Percentiles rank a stretch among this genome's conserved stretches.
Conservation (phyloP, 2,329 filamentous ascomycete species). For the Beauveria caledonica region DNA sequence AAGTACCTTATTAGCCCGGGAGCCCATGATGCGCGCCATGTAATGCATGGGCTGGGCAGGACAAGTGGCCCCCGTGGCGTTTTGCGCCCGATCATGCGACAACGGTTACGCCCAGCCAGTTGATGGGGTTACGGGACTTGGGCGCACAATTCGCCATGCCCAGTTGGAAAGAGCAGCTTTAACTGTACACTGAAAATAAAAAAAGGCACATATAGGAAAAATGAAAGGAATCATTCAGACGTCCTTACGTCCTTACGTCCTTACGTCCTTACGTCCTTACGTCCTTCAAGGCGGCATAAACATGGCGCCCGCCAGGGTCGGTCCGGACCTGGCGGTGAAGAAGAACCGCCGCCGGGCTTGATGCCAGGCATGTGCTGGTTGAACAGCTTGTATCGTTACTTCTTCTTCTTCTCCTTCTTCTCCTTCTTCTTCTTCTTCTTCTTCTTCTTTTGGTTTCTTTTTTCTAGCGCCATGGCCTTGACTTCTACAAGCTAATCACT, state of each 20-base stretch:
- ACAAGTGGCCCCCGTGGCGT: neutral
- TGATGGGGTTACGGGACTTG: neutral
- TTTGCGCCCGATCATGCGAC: constrained; percentile 6
- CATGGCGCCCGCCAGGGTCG: neutral
- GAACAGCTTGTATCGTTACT: no score
- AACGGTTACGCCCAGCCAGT: neutral
- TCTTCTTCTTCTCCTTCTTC: no score
- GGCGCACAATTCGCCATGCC: neutral
- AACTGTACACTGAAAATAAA: no score
- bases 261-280: no score
- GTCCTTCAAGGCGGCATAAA: neutral
- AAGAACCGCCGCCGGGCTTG: neutral
- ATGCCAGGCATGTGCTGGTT: neutral
- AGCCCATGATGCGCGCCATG: neutral
- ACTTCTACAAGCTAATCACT: neutral
- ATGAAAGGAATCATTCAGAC: no score
- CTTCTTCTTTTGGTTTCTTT: neutral
- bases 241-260: no score
- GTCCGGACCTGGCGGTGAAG: neutral
- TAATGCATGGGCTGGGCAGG: neutral
- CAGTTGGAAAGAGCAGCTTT: no score
- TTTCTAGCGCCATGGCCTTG: neutral
- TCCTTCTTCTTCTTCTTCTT: no score
- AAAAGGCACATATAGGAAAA: no score
- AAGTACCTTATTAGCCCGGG: neutral